Percentiles rank a stretch among this genome's conserved stretches.
phyloP scores from a whole-genome alignment of 352 stramenopile genomes.

The Phytophthora europaea region DNA sequence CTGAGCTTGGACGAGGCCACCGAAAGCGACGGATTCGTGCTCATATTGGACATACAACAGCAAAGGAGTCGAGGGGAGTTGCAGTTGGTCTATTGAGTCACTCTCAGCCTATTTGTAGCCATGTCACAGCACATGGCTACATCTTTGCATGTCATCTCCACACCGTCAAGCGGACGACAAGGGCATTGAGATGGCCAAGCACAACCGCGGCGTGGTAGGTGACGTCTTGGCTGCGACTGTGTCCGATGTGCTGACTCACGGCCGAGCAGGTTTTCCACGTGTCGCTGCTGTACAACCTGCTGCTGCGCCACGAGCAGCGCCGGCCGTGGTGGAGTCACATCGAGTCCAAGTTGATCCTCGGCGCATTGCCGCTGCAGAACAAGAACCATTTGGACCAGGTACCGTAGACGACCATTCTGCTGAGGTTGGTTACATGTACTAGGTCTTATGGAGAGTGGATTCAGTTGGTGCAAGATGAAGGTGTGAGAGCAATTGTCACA shows the following conservation, averaged over 20 bases:
- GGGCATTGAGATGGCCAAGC: constrained; percentile 8
- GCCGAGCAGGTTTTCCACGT: constrained; percentile 69
- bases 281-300: constrained; percentile 85
- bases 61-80: too few species aligned
- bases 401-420: background rate
- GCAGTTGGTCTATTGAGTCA: background rate
- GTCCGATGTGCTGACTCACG: constrained; percentile 1
- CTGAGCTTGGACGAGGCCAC: constrained; percentile 1
- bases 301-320: constrained; percentile 47
- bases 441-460: background rate
- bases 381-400: constrained; percentile 64
- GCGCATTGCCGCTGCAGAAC: constrained; percentile 69
- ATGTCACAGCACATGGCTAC: background rate
- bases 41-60: constrained; percentile 4
- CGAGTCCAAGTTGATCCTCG: constrained; percentile 70
- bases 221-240: background rate
- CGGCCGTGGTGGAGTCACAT: constrained; percentile 84
- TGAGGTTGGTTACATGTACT: background rate
- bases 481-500: constrained; percentile 76
- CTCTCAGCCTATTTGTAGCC: constrained; percentile 1
- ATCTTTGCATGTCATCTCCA: background rate
- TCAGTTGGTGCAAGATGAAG: constrained; percentile 62
- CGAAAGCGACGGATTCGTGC: background rate
- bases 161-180: background rate
- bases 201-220: constrained; percentile 42